Evolutionary conservation across 495 filamentous ascomycete genomes (phyloP).

Genomic region (Neurospora sp.): DNA sequence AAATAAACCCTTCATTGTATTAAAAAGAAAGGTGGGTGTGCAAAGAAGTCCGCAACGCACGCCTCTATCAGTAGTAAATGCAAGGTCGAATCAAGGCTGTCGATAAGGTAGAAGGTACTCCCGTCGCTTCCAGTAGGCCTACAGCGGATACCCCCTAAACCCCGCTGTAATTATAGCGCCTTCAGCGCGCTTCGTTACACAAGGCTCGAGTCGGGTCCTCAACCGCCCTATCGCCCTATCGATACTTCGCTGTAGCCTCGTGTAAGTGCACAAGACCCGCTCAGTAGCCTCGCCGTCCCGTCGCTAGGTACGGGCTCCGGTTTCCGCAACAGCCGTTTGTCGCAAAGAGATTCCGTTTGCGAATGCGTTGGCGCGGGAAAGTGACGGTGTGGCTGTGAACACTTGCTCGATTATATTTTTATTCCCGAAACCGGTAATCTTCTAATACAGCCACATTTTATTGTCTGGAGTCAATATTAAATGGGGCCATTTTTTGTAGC

Average conservation of each 20-base stretch:
- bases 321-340: not conserved
- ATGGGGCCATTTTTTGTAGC: no score
- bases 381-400: not conserved
- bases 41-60: no score
- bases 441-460: no score
- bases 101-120: not conserved
- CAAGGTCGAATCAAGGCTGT: not conserved
- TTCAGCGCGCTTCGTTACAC: not conserved
- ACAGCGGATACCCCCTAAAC: not conserved
- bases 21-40: no score
- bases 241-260: not conserved
- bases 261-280: not conserved
- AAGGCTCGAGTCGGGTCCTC: not conserved
- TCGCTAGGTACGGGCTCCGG: not conserved
- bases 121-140: not conserved
- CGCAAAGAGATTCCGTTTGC: not conserved
- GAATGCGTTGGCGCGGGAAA: not conserved
- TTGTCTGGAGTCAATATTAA: no score
- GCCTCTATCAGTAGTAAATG: no score
- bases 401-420: no score
- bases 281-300: not conserved
- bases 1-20: no score
- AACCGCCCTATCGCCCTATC: no score
- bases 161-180: not conserved
- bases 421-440: no score